phyloP scores from a whole-genome alignment of 257 asterid species.

The Nicotiana otophora region DNA sequence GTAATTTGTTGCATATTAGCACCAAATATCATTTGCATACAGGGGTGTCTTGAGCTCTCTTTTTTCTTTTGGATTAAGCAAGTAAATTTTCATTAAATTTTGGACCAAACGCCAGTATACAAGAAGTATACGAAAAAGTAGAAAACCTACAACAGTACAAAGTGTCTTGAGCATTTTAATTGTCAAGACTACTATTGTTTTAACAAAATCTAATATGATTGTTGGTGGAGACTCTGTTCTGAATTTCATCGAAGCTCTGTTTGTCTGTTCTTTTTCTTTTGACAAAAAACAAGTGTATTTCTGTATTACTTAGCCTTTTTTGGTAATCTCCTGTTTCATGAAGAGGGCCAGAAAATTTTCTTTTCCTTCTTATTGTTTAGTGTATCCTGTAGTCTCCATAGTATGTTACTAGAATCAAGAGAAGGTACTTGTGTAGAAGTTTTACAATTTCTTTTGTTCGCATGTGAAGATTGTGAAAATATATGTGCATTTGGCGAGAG shows the following conservation, averaged over 20 bases:
- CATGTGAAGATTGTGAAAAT: constrained; percentile 48
- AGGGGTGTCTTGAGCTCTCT: not conserved
- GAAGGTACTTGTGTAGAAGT: not conserved
- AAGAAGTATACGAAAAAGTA: no score
- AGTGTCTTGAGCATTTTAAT: not conserved
- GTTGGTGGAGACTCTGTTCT: no score
- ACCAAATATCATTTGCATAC: not conserved
- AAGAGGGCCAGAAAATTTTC: not conserved
- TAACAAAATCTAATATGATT: not conserved
- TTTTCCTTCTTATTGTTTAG: not conserved
- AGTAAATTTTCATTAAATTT: no score
- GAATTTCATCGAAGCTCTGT: no score
- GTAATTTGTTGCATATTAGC: not conserved
- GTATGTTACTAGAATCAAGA: not conserved
- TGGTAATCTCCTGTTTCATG: not conserved
- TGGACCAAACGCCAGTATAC: no score
- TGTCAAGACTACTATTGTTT: not conserved
- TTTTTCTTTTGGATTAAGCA: no score
- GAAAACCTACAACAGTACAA: no score
- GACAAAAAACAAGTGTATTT: not conserved
- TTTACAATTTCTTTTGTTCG: not conserved
- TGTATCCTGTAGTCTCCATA: not conserved
- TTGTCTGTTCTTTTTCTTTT: not conserved
- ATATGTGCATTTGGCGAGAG: constrained; percentile 81
- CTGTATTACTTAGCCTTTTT: not conserved